phyloP scores from a whole-genome alignment of 179 eudicot species.

The Beta lomatogona region DNA sequence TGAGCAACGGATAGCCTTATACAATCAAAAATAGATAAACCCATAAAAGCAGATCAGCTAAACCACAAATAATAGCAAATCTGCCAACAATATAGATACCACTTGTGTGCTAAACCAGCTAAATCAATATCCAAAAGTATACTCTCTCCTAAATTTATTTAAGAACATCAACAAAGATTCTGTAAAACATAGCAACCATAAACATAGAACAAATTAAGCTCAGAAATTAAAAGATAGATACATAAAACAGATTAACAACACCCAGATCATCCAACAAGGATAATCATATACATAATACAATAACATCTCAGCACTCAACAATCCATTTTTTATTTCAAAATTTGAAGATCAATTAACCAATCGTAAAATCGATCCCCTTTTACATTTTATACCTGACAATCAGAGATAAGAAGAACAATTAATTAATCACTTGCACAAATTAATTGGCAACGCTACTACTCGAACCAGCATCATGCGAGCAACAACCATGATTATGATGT shows the following conservation, averaged over 20 bases:
- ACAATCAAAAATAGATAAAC: background rate
- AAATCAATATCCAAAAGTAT: background rate
- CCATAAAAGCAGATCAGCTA: background rate
- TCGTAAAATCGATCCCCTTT: background rate
- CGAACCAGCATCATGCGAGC: conserved; percentile 35
- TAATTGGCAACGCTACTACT: conserved; percentile 28
- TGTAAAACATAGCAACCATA: background rate
- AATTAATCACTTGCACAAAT: conserved; percentile 5
- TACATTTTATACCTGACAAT: conserved; percentile 4
- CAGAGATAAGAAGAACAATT: background rate
- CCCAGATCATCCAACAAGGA: conserved; percentile 6
- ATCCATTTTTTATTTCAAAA: background rate
- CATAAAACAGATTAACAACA: background rate
- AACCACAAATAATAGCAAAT: background rate
- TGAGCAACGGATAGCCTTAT: no score
- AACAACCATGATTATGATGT: conserved; percentile 26
- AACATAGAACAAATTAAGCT: background rate
- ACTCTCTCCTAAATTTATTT: background rate
- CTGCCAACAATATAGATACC: background rate
- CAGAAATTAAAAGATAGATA: background rate
- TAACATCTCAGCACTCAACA: background rate
- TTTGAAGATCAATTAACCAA: background rate
- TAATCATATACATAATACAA: background rate
- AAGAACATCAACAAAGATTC: background rate
- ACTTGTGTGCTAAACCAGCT: background rate